phyloP scores from a whole-genome alignment of 345 rosid genomes.

The Gossypium thurberi region DNA sequence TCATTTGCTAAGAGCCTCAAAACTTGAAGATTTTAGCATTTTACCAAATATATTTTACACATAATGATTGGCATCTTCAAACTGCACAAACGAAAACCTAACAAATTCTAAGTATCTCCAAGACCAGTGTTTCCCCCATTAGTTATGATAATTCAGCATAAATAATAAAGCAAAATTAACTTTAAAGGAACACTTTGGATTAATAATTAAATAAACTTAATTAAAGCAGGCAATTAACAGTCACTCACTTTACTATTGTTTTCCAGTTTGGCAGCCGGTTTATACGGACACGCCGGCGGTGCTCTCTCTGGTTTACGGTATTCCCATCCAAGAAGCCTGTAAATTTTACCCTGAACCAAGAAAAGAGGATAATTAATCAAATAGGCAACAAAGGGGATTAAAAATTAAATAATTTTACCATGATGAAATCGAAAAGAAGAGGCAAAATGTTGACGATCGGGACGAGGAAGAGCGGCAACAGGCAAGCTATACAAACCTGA shows the following conservation, averaged over 20 bases:
- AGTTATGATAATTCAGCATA: neutral
- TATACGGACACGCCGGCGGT: conserved; percentile 85
- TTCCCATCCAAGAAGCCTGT: conserved; percentile 81
- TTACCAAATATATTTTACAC: neutral
- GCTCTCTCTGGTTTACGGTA: conserved; percentile 78
- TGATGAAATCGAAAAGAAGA: conserved; percentile 46
- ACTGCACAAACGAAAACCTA: neutral
- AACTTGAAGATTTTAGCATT: neutral
- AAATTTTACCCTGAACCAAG: conserved; percentile 52
- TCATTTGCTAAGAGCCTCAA: neutral
- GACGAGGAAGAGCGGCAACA: conserved; percentile 82
- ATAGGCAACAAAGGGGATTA: neutral
- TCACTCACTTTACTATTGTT: conserved; percentile 38
- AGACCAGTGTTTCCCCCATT: neutral
- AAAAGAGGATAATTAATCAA: neutral
- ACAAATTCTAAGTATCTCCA: neutral
- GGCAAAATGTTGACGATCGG: conserved; percentile 80
- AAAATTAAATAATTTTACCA: conserved; percentile 36
- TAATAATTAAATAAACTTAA: neutral
- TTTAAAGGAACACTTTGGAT: neutral
- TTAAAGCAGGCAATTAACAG: neutral
- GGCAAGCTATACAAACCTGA: conserved; percentile 82
- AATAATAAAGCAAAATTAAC: neutral
- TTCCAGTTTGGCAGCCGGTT: conserved; percentile 40
- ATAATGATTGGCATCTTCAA: neutral